Base-by-base conservation (phyloP, 352 stramenopile genomes). In the Pythium chondricola region DNA sequence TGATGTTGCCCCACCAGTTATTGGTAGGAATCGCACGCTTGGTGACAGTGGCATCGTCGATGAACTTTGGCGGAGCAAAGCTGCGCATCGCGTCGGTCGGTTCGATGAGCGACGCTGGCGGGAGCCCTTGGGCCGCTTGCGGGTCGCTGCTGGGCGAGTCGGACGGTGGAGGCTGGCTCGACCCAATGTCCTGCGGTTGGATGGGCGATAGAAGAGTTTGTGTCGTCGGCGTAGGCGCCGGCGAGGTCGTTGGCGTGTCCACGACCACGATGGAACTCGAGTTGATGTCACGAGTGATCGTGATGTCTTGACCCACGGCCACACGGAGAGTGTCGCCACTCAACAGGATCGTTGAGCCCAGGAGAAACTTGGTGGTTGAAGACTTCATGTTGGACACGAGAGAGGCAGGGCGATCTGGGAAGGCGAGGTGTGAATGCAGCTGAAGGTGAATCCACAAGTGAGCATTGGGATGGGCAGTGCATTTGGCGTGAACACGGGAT, bases 21-120 rank as follows among this genome's bases (percentile, higher is more conserved):
- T 85, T 88, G 22, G 76, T 88, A 18, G 72, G 75, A 35, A 88
- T 81, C 25, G 75, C 64, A 18, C 71, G 71, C 31, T 63, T 69
- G 43, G 61, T 62, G 56, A 67, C 56, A 38, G 72, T 43, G 2
- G 66, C 64, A 5, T 56, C 33, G 41, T 79, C 63, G 31, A 86
- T 43, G 41, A 77, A 81, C 45, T 72, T 71, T 14, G 76, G 75
- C 25, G 75, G 70, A 48, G 63, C 74, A 25, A 85, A 62, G 2
- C 45, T 60, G 46, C 53, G 57, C 59, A 82, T 79, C 24, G 69
- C 73, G 38, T 82, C 67, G 6, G 73, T 85, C 43, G 62, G 56
- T 47, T 75, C 56, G n/a, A 85, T 37, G 35, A 82, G 58, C 32
- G 60, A 64, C 9, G 35, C 53, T 4, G 72, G 65, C 5, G 65